Evolutionary conservation across 2,329 filamentous ascomycete genomes (phyloP), one percentile per base, ranked within the genome.

Genomic region (Aphanocladium album): DNA sequence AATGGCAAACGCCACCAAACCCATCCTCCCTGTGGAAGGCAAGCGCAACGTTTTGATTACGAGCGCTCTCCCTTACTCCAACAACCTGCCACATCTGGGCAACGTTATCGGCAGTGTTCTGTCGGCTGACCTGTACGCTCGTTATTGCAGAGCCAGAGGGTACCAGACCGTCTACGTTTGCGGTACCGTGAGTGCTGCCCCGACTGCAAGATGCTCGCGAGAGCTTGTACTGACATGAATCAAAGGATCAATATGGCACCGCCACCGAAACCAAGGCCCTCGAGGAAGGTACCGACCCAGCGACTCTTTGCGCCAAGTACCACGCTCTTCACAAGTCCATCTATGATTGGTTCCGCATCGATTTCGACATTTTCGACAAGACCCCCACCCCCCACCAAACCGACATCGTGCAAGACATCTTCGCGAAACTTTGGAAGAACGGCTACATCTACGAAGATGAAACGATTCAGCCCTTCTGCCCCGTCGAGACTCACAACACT

Each of bases 281-380:
- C 45, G 91, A 96, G 73, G 91, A 95, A 73, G 88, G 89, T 16
- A 80, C 92, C 64, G 91, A 88, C 14, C 92, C 93, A 23, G 83
- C 89, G 69, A 84, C 93, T 71, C 85, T 98, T 14, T 97, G 93
- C 79, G 86, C 90, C 76, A 96, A 97, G 79, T 97, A 96, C 80
- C 90, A 96, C 77, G 86, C 86, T 69, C 86, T 96, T 62, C 93
- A 97, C 77, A 87, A 91, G 69, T 90, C 89, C 53, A 89, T 97
- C 66, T 98, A 98, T 76, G 85, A 96, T 74, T 97, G 93, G 91
- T 99, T 99, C 78, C 86, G 92, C 71, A 93, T 98, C 70, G 87
- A 84, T 62, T 98, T 98, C 72, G 93, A 98, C 77, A 88, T 93
- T 75, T 99, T 98, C 72, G 95, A 93, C 64, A 89, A 93, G 62